Evolutionary conservation across 768 basidiomycete genomes (phyloP).

Genomic region (Leccinum disarticulatum): DNA sequence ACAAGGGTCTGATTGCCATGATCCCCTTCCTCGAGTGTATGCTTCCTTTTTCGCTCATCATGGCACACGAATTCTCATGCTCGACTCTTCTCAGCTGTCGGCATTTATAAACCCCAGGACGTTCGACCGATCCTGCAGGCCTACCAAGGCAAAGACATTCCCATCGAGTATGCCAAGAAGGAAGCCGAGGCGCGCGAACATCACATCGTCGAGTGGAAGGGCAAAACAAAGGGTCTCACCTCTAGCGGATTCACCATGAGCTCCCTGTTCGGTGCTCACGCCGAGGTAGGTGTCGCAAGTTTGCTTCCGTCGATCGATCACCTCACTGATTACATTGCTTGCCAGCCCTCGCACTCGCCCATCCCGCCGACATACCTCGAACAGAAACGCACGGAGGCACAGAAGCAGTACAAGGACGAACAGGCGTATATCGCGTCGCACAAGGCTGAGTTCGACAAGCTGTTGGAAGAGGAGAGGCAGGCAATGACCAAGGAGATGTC

Average conservation of each 20-base stretch:
- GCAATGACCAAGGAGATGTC: constrained; percentile 48
- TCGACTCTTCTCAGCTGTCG: constrained; percentile 62
- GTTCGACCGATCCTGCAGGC: constrained; percentile 84
- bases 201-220: constrained; percentile 82
- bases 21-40: constrained; percentile 95
- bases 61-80: not conserved
- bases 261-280: constrained; percentile 39
- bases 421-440: constrained; percentile 51
- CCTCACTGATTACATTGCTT: not conserved
- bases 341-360: constrained; percentile 28
- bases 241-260: constrained; percentile 45
- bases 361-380: constrained; percentile 53
- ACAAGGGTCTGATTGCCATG: constrained; percentile 81
- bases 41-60: constrained; percentile 16
- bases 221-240: constrained; percentile 38
- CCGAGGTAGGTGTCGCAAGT: constrained; percentile 28
- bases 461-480: constrained; percentile 53
- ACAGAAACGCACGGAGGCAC: constrained; percentile 50
- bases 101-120: constrained; percentile 84
- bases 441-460: constrained; percentile 48
- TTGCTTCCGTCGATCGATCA: not conserved
- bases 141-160: constrained; percentile 86
- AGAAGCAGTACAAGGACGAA: constrained; percentile 51
- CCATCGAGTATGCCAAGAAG: constrained; percentile 83
- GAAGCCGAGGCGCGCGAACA: constrained; percentile 80